Evolutionary conservation across 306 rosid genomes (phyloP).

Genomic region (Astragalus glycyphyllos): DNA sequence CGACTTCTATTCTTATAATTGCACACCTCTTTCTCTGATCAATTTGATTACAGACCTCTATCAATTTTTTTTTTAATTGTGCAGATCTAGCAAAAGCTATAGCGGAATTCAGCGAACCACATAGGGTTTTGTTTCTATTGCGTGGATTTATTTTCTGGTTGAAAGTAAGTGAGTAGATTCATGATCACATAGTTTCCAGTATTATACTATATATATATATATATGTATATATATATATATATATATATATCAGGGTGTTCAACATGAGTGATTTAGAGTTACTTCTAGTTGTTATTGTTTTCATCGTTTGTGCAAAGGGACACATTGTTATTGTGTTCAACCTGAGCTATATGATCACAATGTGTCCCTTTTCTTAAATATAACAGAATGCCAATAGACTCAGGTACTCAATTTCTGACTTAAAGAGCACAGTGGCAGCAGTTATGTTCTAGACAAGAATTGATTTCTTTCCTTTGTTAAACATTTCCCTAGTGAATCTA

Average conservation of each 20-base stretch:
- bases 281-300: constrained; percentile 14
- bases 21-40: constrained; percentile 15
- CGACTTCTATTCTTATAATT: constrained; percentile 10
- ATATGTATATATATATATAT: no score
- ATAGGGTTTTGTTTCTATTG: constrained; percentile 57
- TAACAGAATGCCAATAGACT: not conserved
- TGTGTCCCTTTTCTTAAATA: not conserved
- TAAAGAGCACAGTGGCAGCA: no score
- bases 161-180: constrained; percentile 56
- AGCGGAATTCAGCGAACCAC: constrained; percentile 44
- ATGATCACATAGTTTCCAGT: constrained; percentile 29
- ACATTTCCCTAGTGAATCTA: not conserved
- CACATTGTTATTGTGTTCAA: no score
- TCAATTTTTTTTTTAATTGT: constrained; percentile 41
- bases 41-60: constrained; percentile 22
- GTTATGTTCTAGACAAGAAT: no score
- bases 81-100: constrained; percentile 59
- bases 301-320: not conserved
- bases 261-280: constrained; percentile 5
- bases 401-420: not conserved
- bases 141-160: constrained; percentile 86
- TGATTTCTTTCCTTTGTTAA: not conserved
- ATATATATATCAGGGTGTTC: not conserved
- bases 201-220: not conserved
- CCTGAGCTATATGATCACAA: not conserved